Base-by-base conservation (phyloP, 163 green algal species). In the Chlamydomonas reinhardtii region DNA sequence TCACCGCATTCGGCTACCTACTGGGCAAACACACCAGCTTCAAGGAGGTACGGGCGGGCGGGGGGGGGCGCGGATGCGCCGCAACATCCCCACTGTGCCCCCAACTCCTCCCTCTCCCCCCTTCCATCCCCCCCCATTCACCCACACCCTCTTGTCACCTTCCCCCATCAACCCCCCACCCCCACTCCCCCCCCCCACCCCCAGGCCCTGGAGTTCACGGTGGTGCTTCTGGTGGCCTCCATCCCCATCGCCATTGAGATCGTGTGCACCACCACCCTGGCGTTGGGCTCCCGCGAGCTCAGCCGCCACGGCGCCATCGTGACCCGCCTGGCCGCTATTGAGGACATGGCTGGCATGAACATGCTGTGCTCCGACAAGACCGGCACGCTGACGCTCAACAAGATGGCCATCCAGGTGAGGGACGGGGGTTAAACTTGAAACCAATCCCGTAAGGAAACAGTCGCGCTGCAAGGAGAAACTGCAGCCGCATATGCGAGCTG, bases 321-420 rank as follows among this genome's bases (percentile, higher is more conserved):
- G 48, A 95, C 96, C 20, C 92, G 94, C 35, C 95, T 98, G 75
- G 85, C 90, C 8, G 92, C 96, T 19, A 97, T 98, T 70, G 96
- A 98, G 93, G 95, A 98, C 90, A 95, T 98, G 93, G 96, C 96
- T 5, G 96, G 95, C 84, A 98, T 98, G 96, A 97, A 98, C 92
- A 97, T 98, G 89, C 94, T 98, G 68, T 97, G 94, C 92, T 96
- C 93, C 22, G 96, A 98, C 90, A 98, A 98, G 90, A 98, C 96
- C 14, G 96, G 96, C 71, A 99, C 96, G 5, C 93, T 98, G n/a
- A 98, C 92, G 6, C 95, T 98, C 80, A 99, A 99, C 93, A 94
- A 95, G 88, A 98, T 98, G 96, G 98, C 95, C 48, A 96, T 98
- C 71, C 96, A 97, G 90, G 88, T 81, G 32, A 1, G 48, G 66